Percentiles rank a stretch among this genome's conserved stretches.
Conservation (phyloP, 2,329 filamentous ascomycete species). For the Cryphonectria japonica region DNA sequence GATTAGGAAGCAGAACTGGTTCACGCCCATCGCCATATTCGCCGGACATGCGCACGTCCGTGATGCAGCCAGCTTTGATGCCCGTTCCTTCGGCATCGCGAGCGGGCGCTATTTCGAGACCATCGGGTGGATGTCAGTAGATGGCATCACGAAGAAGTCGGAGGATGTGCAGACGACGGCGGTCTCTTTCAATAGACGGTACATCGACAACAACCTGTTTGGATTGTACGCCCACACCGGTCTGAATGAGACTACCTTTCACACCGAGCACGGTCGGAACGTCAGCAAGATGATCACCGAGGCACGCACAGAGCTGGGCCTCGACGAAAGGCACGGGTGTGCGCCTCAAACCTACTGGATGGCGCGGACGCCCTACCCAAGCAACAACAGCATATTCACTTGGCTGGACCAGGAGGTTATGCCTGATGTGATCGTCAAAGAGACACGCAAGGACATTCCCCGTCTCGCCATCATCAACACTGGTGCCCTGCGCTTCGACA, state of each 20-base stretch:
- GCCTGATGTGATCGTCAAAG: slow-evolving; percentile 64
- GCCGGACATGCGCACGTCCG: slow-evolving; percentile 90
- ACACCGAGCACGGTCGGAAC: slow-evolving; percentile 73
- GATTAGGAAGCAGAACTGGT: slow-evolving; percentile 76
- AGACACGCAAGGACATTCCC: slow-evolving; percentile 62
- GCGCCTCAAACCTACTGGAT: slow-evolving; percentile 83
- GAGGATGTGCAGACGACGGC: slow-evolving; percentile 39
- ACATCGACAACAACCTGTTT: slow-evolving; percentile 92
- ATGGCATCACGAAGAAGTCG: slow-evolving; percentile 56
- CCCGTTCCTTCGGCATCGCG: slow-evolving; percentile 76
- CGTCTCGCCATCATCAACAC: slow-evolving; percentile 82
- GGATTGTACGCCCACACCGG: slow-evolving; percentile 82
- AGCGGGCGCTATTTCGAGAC: slow-evolving; percentile 95
- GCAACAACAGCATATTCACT: slow-evolving; percentile 75
- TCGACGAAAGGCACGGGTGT: slow-evolving; percentile 81
- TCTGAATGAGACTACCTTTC: slow-evolving; percentile 72
- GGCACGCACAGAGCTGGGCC: slow-evolving; percentile 70
- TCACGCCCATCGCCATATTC: slow-evolving; percentile 88
- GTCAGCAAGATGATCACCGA: slow-evolving; percentile 71
- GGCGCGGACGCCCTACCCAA: slow-evolving; percentile 74
- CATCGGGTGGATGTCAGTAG: slow-evolving; percentile 88
- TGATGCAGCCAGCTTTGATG: slow-evolving; percentile 80
- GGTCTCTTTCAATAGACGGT: slow-evolving; percentile 73
- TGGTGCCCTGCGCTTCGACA: slow-evolving; percentile 90
- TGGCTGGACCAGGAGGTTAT: slow-evolving; percentile 80